These are phyloP conservation scores for Bacidia gigantensis DNA, from an alignment of 495 filamentous ascomycete species.

Conservation along the genomic window DNA sequence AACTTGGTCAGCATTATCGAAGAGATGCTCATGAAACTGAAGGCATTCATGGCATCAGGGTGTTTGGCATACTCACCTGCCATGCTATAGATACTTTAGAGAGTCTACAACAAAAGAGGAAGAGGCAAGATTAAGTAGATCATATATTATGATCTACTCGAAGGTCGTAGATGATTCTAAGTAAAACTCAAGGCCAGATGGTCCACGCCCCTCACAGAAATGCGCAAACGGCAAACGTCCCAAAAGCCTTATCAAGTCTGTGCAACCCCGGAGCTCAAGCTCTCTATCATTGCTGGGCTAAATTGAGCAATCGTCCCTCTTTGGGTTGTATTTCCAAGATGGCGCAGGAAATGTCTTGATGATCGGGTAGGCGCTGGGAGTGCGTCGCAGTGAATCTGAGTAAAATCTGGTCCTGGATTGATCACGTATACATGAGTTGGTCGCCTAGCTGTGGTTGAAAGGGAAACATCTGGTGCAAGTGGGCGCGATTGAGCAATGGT, in stretches of 20 bases:
- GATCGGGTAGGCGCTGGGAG: background rate
- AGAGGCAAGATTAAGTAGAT: background rate
- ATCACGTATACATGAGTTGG: background rate
- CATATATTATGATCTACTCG: constrained; percentile 5
- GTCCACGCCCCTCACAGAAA: constrained; percentile 11
- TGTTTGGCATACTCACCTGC: constrained; percentile 13
- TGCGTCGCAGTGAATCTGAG: background rate
- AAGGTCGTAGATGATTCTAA: constrained; percentile 15
- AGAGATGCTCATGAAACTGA: background rate
- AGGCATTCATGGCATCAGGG: background rate
- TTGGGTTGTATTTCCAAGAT: background rate
- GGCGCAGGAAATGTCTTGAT: background rate
- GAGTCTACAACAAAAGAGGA: constrained; percentile 10
- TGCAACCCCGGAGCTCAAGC: constrained; percentile 7
- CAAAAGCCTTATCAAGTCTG: constrained; percentile 11
- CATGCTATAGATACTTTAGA: constrained; percentile 7
- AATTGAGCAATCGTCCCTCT: background rate
- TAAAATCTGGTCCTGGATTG: background rate
- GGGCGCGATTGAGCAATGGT: background rate
- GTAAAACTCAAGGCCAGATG: constrained; percentile 7
- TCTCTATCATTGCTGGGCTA: background rate
- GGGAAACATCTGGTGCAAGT: background rate
- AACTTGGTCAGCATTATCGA: background rate
- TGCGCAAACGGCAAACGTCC: constrained; percentile 10
- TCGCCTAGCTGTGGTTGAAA: background rate